A percentile compares a stretch with the other conserved stretches of the same genome.
phyloP scores from a whole-genome alignment of 2,329 filamentous ascomycete genomes.

The Clonostachys rosea region DNA sequence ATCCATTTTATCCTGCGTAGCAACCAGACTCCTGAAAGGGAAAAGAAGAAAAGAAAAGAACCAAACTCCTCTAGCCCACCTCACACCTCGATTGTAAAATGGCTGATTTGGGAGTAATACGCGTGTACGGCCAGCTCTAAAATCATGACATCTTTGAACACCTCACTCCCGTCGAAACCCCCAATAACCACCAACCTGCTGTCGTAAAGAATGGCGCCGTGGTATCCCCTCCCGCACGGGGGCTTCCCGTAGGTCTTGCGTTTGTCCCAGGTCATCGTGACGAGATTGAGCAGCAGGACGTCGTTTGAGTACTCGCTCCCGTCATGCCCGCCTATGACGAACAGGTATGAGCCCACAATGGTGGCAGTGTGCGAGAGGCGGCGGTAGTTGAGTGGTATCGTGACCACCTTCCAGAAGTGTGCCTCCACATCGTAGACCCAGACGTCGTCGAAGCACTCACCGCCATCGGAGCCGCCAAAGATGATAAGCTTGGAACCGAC shows the following conservation, averaged over 20 bases:
- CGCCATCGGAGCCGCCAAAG: conserved; percentile 65
- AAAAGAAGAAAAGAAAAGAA: conserved; percentile 10
- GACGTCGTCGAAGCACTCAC: conserved; percentile 68
- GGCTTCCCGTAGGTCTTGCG: conserved; percentile 59
- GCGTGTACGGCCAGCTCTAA: conserved; percentile 66
- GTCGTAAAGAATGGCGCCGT: conserved; percentile 62
- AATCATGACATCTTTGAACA: conserved; percentile 64
- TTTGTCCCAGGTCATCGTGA: conserved; percentile 71
- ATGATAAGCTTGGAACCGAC: conserved; percentile 69
- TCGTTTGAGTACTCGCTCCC: conserved; percentile 67
- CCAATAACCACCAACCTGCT: conserved; percentile 60
- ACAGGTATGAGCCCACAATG: conserved; percentile 65
- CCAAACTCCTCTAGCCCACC: not conserved
- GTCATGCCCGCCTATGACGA: conserved; percentile 67
- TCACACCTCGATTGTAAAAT: conserved; percentile 65
- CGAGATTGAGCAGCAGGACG: conserved; percentile 63
- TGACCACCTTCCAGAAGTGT: conserved; percentile 53
- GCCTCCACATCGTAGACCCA: conserved; percentile 69
- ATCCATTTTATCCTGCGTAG: too few species aligned
- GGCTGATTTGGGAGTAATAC: conserved; percentile 70
- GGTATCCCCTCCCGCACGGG: conserved; percentile 61
- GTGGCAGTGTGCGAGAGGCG: conserved; percentile 66
- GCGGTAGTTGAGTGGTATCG: conserved; percentile 56
- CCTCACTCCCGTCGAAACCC: conserved; percentile 63
- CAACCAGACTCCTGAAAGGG: too few species aligned